Conservation (phyloP, 805 yeast genomes). For the Metschnikowia amazonensis region DNA sequence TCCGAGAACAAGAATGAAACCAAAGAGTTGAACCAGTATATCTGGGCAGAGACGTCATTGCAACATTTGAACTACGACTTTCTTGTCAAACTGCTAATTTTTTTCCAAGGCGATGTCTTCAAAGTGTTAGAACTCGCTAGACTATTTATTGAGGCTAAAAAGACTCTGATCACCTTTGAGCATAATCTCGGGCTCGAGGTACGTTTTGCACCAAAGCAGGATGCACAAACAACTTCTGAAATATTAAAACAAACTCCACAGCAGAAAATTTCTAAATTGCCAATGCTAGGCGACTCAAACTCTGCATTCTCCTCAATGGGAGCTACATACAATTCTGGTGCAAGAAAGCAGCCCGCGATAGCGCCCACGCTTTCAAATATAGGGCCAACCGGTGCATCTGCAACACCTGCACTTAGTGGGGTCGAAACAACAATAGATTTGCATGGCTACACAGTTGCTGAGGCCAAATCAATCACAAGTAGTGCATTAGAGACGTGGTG, state of each 20-base stretch:
- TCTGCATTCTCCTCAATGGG: neutral
- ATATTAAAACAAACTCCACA: neutral
- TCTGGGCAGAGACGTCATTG: constrained; percentile 28
- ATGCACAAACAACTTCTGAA: neutral
- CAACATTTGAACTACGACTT: constrained; percentile 37
- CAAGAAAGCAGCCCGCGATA: neutral
- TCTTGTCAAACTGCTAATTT: constrained; percentile 34
- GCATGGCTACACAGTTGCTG: constrained; percentile 49
- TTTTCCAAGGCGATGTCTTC: constrained; percentile 43
- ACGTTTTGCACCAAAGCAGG: neutral
- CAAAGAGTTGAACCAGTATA: constrained; percentile 7
- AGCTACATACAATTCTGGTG: neutral
- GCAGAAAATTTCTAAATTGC: neutral
- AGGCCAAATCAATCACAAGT: constrained; percentile 41
- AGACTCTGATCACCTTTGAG: constrained; percentile 25
- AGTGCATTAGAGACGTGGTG: constrained; percentile 55
- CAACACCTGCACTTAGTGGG: neutral
- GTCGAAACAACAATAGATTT: constrained; percentile 42
- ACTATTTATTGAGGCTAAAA: constrained; percentile 28
- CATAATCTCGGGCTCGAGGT: constrained; percentile 6
- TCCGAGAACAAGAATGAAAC: constrained; percentile 20
- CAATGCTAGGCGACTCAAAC: neutral
- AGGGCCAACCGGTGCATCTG: neutral
- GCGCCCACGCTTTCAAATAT: neutral
- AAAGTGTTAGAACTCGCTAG: constrained; percentile 36